phyloP scores from a whole-genome alignment of 805 yeast species.

The Priceomyces fermenticarens region DNA sequence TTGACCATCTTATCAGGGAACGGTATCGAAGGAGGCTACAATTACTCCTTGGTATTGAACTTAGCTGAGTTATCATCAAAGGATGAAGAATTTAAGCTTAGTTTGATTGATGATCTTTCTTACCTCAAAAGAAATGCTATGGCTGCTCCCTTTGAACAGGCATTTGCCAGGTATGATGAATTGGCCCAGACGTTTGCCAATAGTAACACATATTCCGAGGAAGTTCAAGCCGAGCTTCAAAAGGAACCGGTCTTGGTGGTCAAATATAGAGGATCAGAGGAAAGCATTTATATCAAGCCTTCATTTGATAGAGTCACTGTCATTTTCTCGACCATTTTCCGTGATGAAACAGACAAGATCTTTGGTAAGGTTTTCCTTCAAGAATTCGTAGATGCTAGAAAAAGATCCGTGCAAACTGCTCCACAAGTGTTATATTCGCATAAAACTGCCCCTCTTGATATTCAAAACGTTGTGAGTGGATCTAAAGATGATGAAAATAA shows the following conservation, averaged over 20 bases:
- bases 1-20: constrained; percentile 26
- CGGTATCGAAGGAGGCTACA: constrained; percentile 73
- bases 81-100: constrained; percentile 46
- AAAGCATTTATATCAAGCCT: constrained; percentile 85
- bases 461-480: constrained; percentile 29
- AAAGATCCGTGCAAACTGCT: constrained; percentile 92
- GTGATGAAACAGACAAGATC: constrained; percentile 93
- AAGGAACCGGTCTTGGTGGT: constrained; percentile 63
- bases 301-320: constrained; percentile 96
- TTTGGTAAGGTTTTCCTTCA: constrained; percentile 87
- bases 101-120: constrained; percentile 62
- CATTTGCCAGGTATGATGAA: constrained; percentile 75
- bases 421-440: constrained; percentile 95
- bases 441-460: constrained; percentile 89
- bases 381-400: constrained; percentile 94
- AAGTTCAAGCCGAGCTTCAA: constrained; percentile 39
- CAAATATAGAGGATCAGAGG: constrained; percentile 83
- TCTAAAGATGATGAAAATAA: constrained; percentile 43
- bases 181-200: constrained; percentile 50
- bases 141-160: constrained; percentile 90
- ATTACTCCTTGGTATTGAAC: constrained; percentile 73
- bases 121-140: constrained; percentile 79
- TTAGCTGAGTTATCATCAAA: constrained; percentile 33
- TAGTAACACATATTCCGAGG: constrained; percentile 42
- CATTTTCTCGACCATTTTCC: constrained; percentile 88